phyloP scores from a whole-genome alignment of 805 yeast genomes.

The Candida nanaspora region DNA sequence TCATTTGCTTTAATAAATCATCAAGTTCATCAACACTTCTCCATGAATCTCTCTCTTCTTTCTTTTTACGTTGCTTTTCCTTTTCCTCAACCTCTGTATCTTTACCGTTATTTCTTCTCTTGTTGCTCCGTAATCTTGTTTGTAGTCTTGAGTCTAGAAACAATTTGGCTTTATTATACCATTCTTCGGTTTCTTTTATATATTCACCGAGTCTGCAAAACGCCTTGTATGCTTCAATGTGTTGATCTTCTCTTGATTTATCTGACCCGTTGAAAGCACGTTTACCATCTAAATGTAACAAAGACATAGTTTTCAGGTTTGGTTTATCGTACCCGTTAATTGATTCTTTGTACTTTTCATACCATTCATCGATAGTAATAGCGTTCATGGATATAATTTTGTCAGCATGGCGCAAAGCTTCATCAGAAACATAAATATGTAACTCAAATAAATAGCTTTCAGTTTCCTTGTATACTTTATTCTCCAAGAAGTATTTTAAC shows the following conservation, averaged over 20 bases:
- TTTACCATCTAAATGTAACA: slow-evolving; percentile 42
- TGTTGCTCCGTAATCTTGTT: slow-evolving; percentile 32
- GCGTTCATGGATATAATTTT: slow-evolving; percentile 33
- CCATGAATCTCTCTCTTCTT: background rate
- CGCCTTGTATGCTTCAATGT: slow-evolving; percentile 5
- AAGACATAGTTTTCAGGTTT: slow-evolving; percentile 35
- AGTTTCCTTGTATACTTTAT: slow-evolving; percentile 5
- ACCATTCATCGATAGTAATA: slow-evolving; percentile 46
- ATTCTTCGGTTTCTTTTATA: slow-evolving; percentile 37
- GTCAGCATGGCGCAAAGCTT: slow-evolving; percentile 33
- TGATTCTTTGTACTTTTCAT: slow-evolving; percentile 32
- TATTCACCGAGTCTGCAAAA: slow-evolving; percentile 31
- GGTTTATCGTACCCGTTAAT: slow-evolving; percentile 37
- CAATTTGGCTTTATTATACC: slow-evolving; percentile 50
- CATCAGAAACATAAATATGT: slow-evolving; percentile 45
- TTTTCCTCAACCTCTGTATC: slow-evolving; percentile 8
- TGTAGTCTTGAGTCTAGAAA: slow-evolving; percentile 45
- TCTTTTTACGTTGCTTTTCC: slow-evolving; percentile 7
- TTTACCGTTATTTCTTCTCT: slow-evolving; percentile 1
- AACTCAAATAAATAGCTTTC: slow-evolving; percentile 31
- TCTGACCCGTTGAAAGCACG: background rate
- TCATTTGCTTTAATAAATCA: slow-evolving; percentile 37
- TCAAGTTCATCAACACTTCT: slow-evolving; percentile 26
- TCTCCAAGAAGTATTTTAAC: slow-evolving; percentile 24
- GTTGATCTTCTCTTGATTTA: too few relatives aligned